phyloP scores from a whole-genome alignment of 2,329 filamentous ascomycete genomes.

The Fusarium graminum region DNA sequence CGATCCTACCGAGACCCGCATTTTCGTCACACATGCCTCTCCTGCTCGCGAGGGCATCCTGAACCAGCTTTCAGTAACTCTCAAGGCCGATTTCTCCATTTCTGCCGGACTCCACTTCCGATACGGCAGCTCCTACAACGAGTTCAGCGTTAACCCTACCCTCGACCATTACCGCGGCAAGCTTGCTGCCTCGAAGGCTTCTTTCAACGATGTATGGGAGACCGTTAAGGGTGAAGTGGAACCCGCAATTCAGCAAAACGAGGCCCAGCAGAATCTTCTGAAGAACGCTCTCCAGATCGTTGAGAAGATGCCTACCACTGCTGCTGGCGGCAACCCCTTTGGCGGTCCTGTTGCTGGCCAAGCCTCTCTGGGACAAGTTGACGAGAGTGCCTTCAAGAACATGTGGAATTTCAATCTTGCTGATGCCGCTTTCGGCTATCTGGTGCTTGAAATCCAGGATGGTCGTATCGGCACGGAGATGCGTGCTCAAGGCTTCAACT shows the following conservation, averaged over 20 bases:
- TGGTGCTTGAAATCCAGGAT: slow-evolving; percentile 94
- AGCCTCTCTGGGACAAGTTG: slow-evolving; percentile 84
- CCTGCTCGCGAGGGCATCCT: slow-evolving; percentile 95
- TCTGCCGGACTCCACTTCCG: slow-evolving; percentile 98
- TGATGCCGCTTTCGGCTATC: slow-evolving; percentile 95
- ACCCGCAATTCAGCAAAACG: slow-evolving; percentile 92
- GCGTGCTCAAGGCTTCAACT: slow-evolving; percentile 99
- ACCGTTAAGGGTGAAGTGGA: slow-evolving; percentile 97
- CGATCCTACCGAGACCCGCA: slow-evolving; percentile 95
- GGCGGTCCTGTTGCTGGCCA: slow-evolving; percentile 84
- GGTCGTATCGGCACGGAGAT: slow-evolving; percentile 98
- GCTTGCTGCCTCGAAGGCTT: slow-evolving; percentile 96
- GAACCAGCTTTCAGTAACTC: slow-evolving; percentile 95
- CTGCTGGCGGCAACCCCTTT: slow-evolving; percentile 96
- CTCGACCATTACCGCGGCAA: slow-evolving; percentile 99
- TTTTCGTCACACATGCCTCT: slow-evolving; percentile 97
- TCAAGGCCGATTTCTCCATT: slow-evolving; percentile 98
- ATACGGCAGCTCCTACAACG: slow-evolving; percentile 99
- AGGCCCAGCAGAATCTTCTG: slow-evolving; percentile 91
- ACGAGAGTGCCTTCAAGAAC: slow-evolving; percentile 99
- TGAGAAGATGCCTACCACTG: slow-evolving; percentile 97
- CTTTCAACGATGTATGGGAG: slow-evolving; percentile 99
- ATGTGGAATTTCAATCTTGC: slow-evolving; percentile 99
- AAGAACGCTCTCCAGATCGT: slow-evolving; percentile 93
- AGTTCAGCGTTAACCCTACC: slow-evolving; percentile 98